Percentiles rank a stretch among this genome's conserved stretches.
Evolutionary conservation across 2,329 filamentous ascomycete genomes (phyloP).

Genomic region (Cercospora sojina): DNA sequence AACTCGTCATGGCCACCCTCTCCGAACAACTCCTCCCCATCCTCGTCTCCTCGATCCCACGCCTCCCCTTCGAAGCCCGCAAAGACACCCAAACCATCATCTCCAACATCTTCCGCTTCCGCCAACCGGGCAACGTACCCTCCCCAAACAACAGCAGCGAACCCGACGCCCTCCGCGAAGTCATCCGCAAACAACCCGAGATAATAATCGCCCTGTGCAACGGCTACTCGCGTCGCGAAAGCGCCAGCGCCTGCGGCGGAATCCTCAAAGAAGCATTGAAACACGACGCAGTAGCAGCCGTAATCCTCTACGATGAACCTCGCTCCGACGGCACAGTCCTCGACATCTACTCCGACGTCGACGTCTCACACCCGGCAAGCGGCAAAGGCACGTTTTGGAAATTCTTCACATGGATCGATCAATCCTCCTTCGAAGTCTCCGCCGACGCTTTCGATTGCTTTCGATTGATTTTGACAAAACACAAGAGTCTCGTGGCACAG

Average conservation of each 20-base stretch:
- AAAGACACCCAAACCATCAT: constrained; percentile 96
- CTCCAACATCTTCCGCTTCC: constrained; percentile 90
- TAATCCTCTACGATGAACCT: constrained; percentile 90
- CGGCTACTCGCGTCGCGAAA: constrained; percentile 86
- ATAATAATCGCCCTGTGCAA: constrained; percentile 85
- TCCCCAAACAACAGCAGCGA: constrained; percentile 58
- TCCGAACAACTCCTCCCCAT: constrained; percentile 85
- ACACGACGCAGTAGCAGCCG: constrained; percentile 83
- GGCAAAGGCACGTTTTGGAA: constrained; percentile 91
- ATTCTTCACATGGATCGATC: constrained; percentile 97
- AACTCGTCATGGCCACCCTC: constrained; percentile 79
- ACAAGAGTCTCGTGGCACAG: constrained; percentile 85
- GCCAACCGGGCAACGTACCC: constrained; percentile 63
- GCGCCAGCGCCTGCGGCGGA: constrained; percentile 85
- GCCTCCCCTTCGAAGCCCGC: constrained; percentile 89
- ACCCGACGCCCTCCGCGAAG: constrained; percentile 82
- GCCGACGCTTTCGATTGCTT: constrained; percentile 98
- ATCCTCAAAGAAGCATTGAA: constrained; percentile 88
- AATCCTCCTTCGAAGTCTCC: constrained; percentile 92
- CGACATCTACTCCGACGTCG: constrained; percentile 64
- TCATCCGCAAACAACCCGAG: constrained; percentile 81
- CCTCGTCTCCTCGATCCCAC: constrained; percentile 77
- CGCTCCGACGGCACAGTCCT: constrained; percentile 69
- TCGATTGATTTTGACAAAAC: constrained; percentile 87
- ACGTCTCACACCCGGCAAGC: constrained; percentile 70